phyloP scores from a whole-genome alignment of 768 basidiomycete species.

The Suillus decipiens region DNA sequence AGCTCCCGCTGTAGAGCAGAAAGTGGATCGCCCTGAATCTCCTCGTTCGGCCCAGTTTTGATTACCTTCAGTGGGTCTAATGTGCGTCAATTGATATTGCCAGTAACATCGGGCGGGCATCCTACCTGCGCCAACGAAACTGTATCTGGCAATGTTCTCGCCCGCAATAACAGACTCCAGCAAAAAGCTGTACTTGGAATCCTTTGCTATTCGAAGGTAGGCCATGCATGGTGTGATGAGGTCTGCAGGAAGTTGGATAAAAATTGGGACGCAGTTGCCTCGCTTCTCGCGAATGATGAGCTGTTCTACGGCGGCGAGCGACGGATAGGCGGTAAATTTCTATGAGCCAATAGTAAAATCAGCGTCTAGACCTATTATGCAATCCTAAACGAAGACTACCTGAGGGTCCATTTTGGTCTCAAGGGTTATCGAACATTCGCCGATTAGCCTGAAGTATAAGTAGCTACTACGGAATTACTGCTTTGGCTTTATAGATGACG shows the following conservation, averaged over 20 bases:
- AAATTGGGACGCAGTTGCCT: constrained; percentile 94
- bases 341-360: constrained; percentile 26
- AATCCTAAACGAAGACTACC: constrained; percentile 10
- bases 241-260: constrained; percentile 91
- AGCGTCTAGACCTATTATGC: not conserved
- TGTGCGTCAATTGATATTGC: not conserved
- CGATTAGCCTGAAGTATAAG: not conserved
- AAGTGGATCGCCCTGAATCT: constrained; percentile 87
- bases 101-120: constrained; percentile 11
- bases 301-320: constrained; percentile 73
- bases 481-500: not conserved
- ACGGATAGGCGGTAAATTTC: constrained; percentile 70
- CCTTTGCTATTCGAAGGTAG: constrained; percentile 89
- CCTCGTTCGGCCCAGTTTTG: constrained; percentile 84
- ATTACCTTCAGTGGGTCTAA: constrained; percentile 92
- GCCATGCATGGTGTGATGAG: constrained; percentile 97
- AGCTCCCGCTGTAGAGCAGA: constrained; percentile 82
- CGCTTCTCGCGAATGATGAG: constrained; percentile 78
- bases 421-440: not conserved
- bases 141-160: constrained; percentile 90
- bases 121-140: constrained; percentile 94
- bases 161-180: constrained; percentile 92
- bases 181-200: constrained; percentile 92
- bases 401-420: constrained; percentile 27
- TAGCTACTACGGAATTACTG: not conserved